phyloP scores from a whole-genome alignment of 1,139 yeast species.

The Nematodospora anomalae region DNA sequence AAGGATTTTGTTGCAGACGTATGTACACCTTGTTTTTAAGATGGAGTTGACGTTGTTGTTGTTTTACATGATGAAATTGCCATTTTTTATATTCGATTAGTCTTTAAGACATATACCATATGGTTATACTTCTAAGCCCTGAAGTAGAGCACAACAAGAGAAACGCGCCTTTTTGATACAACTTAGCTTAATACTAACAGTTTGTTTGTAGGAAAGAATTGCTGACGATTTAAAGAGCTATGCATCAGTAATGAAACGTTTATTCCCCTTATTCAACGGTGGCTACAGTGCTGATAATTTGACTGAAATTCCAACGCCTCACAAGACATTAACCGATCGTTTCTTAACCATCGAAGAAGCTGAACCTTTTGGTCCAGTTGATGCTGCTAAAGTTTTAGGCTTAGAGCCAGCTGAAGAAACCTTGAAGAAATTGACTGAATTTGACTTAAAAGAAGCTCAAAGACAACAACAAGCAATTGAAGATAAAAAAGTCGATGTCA shows the following conservation, averaged over 20 bases:
- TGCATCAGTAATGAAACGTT: conserved; percentile 63
- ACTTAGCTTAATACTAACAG: conserved; percentile 11
- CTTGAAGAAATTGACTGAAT: conserved; percentile 62
- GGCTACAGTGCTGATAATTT: conserved; percentile 59
- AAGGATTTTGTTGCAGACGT: conserved; percentile 58
- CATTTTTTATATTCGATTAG: conserved; percentile 56
- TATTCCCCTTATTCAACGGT: conserved; percentile 73
- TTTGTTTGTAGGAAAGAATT: conserved; percentile 36
- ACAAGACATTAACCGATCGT: conserved; percentile 77
- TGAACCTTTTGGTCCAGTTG: conserved; percentile 96
- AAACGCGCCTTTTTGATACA: neutral
- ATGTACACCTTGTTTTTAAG: conserved; percentile 44
- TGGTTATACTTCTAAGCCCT: conserved; percentile 50
- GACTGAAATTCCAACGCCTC: conserved; percentile 94
- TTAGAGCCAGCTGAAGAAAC: conserved; percentile 84
- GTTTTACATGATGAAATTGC: conserved; percentile 25
- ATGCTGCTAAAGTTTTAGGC: conserved; percentile 84
- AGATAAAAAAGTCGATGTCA: conserved; percentile 28
- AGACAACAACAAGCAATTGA: conserved; percentile 23
- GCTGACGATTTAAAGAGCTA: conserved; percentile 54
- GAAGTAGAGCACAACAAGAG: conserved; percentile 2
- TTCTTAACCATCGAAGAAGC: conserved; percentile 90
- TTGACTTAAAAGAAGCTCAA: conserved; percentile 39
- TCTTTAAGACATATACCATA: conserved; percentile 65
- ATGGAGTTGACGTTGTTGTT: conserved; percentile 34